phyloP scores from a whole-genome alignment of 2,329 filamentous ascomycete species.

The Xylaria sp. region DNA sequence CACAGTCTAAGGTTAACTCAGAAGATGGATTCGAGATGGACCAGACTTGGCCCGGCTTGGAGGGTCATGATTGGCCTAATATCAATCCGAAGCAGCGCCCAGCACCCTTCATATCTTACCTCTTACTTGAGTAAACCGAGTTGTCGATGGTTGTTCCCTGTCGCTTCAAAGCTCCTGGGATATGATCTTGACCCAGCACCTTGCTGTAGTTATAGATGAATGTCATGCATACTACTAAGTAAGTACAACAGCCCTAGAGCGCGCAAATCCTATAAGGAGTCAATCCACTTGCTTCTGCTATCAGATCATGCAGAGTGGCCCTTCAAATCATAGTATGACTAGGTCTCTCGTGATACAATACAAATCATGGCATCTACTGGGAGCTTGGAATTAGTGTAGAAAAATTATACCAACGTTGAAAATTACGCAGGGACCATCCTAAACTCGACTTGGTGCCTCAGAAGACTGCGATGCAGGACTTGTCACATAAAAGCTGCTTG shows the following conservation, averaged over 20 bases:
- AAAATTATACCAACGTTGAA: background rate
- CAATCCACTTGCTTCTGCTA: background rate
- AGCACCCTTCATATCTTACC: background rate
- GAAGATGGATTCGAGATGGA: background rate
- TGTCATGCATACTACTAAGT: constrained; percentile 5
- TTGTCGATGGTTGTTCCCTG: constrained; percentile 1
- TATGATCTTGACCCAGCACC: background rate
- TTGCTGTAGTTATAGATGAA: background rate
- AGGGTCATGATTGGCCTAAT: constrained; percentile 18
- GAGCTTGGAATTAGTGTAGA: background rate
- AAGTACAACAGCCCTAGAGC: background rate
- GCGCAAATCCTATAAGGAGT: background rate
- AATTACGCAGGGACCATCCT: background rate
- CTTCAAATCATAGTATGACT: background rate
- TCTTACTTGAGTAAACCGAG: background rate
- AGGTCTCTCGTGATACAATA: background rate
- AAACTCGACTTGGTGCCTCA: background rate
- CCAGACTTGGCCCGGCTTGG: background rate
- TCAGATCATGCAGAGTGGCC: constrained; percentile 13
- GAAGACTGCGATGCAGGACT: background rate
- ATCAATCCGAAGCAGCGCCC: constrained; percentile 8
- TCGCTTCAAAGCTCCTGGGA: background rate
- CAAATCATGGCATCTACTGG: background rate
- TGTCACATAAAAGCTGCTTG: background rate
- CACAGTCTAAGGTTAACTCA: background rate